phyloP scores from a whole-genome alignment of 2,329 filamentous ascomycete species.

The Calonectria naviculata region DNA sequence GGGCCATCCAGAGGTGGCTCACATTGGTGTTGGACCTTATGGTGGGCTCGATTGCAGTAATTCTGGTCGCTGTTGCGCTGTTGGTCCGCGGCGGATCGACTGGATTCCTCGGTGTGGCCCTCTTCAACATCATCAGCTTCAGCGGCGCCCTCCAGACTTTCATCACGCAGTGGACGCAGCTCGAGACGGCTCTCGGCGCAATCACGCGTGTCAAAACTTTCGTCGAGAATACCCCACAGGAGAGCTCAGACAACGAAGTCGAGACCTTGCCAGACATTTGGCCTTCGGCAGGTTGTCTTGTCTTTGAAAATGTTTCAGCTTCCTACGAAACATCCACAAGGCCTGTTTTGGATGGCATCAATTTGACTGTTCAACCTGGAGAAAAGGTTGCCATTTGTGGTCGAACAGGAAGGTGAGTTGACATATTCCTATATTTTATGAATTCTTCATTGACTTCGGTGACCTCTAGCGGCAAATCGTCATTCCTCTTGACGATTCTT shows the following conservation, averaged over 20 bases:
- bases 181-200: neutral
- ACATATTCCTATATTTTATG: neutral
- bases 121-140: neutral
- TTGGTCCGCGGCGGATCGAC: neutral
- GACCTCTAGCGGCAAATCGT: neutral
- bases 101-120: neutral
- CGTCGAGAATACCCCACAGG: neutral
- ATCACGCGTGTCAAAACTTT: neutral
- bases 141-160: neutral
- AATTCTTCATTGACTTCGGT: neutral
- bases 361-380: neutral
- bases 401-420: neutral
- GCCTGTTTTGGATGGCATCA: neutral
- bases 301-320: neutral
- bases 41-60: neutral
- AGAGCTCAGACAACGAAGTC: neutral
- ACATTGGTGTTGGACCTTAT: neutral
- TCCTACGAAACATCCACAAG: neutral
- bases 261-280: neutral
- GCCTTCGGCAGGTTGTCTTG: neutral
- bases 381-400: constrained; percentile 1
- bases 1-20: neutral
- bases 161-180: neutral
- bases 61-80: neutral
- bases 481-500: neutral